Conservation (phyloP, 768 basidiomycete genomes). For the Rhizopogon vesiculosus region DNA sequence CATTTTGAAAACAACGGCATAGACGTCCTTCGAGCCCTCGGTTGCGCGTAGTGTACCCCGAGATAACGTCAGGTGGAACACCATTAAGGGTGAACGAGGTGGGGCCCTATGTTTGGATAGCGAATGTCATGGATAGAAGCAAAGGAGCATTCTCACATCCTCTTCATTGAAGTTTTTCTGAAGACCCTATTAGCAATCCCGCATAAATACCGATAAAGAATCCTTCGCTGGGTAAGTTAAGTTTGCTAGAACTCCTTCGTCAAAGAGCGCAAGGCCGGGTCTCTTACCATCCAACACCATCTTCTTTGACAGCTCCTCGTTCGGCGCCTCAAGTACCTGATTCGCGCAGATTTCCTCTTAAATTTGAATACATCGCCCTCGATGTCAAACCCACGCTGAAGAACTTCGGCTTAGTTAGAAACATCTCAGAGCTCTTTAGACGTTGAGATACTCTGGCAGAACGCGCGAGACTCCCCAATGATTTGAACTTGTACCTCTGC, state of each 20-base stretch:
- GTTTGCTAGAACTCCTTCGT: conserved; percentile 76
- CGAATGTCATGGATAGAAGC: not conserved
- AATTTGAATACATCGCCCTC: conserved; percentile 77
- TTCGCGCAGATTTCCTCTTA: conserved; percentile 64
- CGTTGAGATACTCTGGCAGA: conserved; percentile 68
- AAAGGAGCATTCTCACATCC: conserved; percentile 39
- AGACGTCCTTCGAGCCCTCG: conserved; percentile 53
- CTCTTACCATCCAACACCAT: conserved; percentile 76
- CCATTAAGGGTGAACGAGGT: conserved; percentile 68
- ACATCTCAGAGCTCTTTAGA: conserved; percentile 71
- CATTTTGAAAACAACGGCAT: conserved; percentile 75
- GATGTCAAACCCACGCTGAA: conserved; percentile 67
- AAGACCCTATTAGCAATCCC: not conserved
- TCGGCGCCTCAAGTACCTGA: conserved; percentile 57
- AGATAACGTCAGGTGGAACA: conserved; percentile 74
- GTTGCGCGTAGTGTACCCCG: conserved; percentile 66
- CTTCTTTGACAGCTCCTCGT: conserved; percentile 71
- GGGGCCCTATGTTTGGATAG: conserved; percentile 36
- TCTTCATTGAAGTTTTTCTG: conserved; percentile 92
- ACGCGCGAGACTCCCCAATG: conserved; percentile 55
- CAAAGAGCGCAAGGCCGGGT: conserved; percentile 66
- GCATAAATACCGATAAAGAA: conserved; percentile 4
- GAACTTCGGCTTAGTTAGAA: conserved; percentile 68
- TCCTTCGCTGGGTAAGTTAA: conserved; percentile 56
- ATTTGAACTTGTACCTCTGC: conserved; percentile 55